These are phyloP conservation scores for Capsella bursapastoris DNA, from an alignment of 345 rosid species.

Conservation along the genomic window DNA sequence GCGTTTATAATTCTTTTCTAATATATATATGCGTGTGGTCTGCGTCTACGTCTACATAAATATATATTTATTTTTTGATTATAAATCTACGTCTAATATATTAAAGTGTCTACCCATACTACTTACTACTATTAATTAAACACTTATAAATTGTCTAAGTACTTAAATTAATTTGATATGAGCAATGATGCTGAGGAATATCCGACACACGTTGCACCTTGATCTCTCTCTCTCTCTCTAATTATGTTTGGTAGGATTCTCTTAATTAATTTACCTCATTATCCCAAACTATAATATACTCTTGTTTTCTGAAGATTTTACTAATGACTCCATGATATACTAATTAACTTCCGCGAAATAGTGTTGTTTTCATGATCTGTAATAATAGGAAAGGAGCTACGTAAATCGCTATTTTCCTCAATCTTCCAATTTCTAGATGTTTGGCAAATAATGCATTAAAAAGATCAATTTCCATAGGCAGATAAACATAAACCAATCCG, in stretches of 20 bases:
- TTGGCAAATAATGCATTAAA: neutral
- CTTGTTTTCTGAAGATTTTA: neutral
- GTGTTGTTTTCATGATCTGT: neutral
- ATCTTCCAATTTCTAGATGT: neutral
- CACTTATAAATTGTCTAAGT: neutral
- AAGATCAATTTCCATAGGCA: neutral
- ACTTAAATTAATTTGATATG: neutral
- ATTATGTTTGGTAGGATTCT: constrained; percentile 37
- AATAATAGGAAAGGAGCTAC: neutral
- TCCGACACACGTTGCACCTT: constrained; percentile 46
- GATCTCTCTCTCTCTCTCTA: constrained; percentile 9
- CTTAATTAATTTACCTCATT: neutral
- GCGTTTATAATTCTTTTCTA: neutral
- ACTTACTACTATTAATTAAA: neutral
- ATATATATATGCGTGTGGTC: constrained; percentile 33
- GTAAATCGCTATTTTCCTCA: neutral
- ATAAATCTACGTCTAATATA: constrained; percentile 10
- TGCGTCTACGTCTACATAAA: constrained; percentile 15
- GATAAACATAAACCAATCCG: neutral
- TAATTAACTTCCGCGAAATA: constrained; percentile 3
- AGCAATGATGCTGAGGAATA: constrained; percentile 45
- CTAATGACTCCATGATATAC: neutral
- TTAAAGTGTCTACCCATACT: no score
- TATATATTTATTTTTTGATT: no score
- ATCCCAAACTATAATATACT: neutral